phyloP scores from a whole-genome alignment of 768 basidiomycete genomes.

The Phlegmacium glaucopus region DNA sequence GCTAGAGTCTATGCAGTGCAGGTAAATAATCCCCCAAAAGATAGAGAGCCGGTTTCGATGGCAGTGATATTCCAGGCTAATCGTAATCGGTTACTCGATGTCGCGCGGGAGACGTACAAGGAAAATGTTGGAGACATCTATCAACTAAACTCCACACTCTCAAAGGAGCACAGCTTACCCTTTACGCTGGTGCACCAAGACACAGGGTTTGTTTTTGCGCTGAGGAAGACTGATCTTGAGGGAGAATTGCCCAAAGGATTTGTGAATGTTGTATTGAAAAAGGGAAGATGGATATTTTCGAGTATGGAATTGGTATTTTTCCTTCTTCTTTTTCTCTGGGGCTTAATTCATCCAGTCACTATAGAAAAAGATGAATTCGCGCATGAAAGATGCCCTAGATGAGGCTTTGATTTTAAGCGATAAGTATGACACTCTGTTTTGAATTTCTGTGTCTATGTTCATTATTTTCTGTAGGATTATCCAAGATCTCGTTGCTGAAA shows the following conservation, averaged over 20 bases:
- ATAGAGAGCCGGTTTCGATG: too few relatives aligned
- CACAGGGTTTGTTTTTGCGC: constrained; percentile 65
- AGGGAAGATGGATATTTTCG: constrained; percentile 71
- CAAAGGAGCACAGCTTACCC: constrained; percentile 62
- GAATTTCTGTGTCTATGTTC: background rate
- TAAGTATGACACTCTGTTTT: constrained; percentile 39
- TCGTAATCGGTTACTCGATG: constrained; percentile 81
- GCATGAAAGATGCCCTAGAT: constrained; percentile 89
- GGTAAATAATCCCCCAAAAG: background rate
- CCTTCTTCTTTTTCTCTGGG: background rate
- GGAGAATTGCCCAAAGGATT: constrained; percentile 69
- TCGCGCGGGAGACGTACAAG: constrained; percentile 91
- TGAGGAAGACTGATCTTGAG: constrained; percentile 68
- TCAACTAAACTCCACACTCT: constrained; percentile 54
- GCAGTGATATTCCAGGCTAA: constrained; percentile 46
- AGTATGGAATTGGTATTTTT: constrained; percentile 73
- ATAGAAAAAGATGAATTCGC: constrained; percentile 83
- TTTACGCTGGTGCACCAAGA: constrained; percentile 70
- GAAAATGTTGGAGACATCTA: constrained; percentile 91
- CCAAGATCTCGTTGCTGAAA: constrained; percentile 66
- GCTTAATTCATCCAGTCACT: background rate
- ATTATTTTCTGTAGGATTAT: constrained; percentile 58
- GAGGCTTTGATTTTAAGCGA: constrained; percentile 87
- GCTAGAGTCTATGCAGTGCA: constrained; percentile 88
- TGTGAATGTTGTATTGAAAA: constrained; percentile 62